Conservation (phyloP, 306 rosid species). For the Quercus bicolor region DNA sequence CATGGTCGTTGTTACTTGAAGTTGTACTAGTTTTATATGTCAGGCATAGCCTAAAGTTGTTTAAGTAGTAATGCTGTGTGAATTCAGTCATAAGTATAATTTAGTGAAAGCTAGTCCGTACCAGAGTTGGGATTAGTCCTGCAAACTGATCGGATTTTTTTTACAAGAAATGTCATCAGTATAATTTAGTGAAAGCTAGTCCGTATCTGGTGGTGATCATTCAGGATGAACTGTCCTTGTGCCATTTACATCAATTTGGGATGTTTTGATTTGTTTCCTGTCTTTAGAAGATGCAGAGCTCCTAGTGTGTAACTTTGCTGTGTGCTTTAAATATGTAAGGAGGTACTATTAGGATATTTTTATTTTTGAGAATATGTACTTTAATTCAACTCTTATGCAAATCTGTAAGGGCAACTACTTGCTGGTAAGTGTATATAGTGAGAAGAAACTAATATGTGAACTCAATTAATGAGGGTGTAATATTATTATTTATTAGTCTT, state of each 20-base stretch:
- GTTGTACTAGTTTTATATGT: not conserved
- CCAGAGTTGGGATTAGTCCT: not conserved
- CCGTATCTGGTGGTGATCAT: not conserved
- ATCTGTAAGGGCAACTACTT: not conserved
- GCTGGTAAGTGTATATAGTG: conserved; percentile 24
- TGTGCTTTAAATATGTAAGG: conserved; percentile 1
- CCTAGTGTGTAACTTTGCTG: conserved; percentile 19
- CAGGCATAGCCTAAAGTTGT: not conserved
- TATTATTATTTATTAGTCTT: not conserved
- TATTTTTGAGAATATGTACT: conserved; percentile 8
- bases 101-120: not conserved
- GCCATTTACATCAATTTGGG: not conserved
- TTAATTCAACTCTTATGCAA: not conserved
- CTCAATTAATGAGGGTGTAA: conserved; percentile 2
- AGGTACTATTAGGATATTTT: not conserved
- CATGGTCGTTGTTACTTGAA: not conserved
- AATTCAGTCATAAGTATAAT: not conserved
- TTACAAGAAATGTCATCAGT: not conserved
- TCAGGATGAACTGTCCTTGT: not conserved
- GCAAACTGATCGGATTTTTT: not conserved
- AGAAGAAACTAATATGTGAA: conserved; percentile 6
- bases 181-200: not conserved
- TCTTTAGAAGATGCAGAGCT: not conserved
- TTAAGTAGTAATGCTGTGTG: not conserved
- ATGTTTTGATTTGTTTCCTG: not conserved